Conservation (phyloP, 2,329 filamentous ascomycete genomes). For the Aspergillus phoenicis region DNA sequence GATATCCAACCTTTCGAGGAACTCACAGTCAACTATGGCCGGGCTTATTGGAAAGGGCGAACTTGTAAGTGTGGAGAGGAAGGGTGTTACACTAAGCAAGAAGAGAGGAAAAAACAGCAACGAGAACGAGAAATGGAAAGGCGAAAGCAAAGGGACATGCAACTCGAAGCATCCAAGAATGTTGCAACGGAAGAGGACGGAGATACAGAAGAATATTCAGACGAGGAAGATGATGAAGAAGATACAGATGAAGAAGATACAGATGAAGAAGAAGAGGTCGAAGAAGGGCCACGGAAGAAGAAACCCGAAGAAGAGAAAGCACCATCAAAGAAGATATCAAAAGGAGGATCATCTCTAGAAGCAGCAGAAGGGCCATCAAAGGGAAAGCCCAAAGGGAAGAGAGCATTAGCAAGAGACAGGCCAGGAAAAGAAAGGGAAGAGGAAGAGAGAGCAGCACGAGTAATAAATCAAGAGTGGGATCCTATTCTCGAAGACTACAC, state of each 20-base stretch:
- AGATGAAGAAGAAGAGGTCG: no score
- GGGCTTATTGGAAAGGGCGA: slow-evolving; percentile 28
- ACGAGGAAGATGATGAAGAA: background rate
- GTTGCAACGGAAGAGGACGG: background rate
- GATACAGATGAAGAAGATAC: background rate
- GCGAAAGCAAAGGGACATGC: background rate
- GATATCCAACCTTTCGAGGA: slow-evolving; percentile 38
- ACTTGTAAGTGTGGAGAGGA: slow-evolving; percentile 16
- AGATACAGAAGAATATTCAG: background rate
- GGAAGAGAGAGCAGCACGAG: no score
- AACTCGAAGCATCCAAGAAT: background rate
- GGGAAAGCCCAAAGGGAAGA: no score
- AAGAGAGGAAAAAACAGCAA: background rate
- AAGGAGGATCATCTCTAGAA: no score
- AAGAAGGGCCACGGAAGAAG: no score
- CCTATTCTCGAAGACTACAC: no score
- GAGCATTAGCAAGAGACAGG: no score
- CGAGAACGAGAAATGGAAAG: no score
- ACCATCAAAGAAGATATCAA: no score
- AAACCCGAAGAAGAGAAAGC: no score
- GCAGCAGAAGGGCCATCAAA: no score
- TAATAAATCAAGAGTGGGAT: background rate
- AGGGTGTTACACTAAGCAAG: slow-evolving; percentile 7
- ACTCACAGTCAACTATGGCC: slow-evolving; percentile 38
- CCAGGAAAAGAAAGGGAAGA: no score